Conservation (phyloP, 1,284 basidiomycete species). For the Rhodotorula sp. region DNA sequence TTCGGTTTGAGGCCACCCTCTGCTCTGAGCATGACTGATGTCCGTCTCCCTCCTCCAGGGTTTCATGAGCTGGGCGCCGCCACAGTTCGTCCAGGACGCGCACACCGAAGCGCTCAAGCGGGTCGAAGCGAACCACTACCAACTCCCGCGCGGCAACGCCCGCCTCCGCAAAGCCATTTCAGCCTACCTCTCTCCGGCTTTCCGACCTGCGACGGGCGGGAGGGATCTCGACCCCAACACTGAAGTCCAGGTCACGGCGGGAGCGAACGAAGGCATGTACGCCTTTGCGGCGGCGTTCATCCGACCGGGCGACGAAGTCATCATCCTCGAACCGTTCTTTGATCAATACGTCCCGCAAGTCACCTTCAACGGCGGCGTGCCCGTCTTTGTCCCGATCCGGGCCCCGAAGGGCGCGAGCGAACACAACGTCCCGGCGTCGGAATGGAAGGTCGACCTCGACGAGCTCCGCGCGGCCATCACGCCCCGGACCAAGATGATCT, state of each 20-base stretch:
- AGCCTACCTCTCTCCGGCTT: constrained; percentile 60
- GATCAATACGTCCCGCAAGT: constrained; percentile 74
- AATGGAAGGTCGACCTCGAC: constrained; percentile 82
- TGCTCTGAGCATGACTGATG: no score
- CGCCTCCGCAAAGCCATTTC: constrained; percentile 81
- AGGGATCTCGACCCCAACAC: constrained; percentile 75
- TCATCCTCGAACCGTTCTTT: constrained; percentile 75
- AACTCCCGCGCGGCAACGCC: constrained; percentile 70
- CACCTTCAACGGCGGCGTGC: constrained; percentile 76
- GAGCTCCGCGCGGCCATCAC: constrained; percentile 81
- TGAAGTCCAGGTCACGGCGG: constrained; percentile 91
- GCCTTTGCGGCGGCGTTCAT: constrained; percentile 74
- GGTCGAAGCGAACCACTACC: constrained; percentile 52
- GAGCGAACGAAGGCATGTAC: constrained; percentile 94
- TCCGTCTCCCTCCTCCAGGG: constrained; percentile 11
- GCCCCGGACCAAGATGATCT: constrained; percentile 80
- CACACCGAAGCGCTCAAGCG: constrained; percentile 68
- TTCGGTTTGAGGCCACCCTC: neutral
- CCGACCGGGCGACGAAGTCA: constrained; percentile 89
- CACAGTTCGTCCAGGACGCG: constrained; percentile 74
- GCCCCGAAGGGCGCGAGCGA: constrained; percentile 60
- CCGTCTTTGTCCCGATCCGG: constrained; percentile 91
- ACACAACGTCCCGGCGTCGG: constrained; percentile 56
- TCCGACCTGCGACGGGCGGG: constrained; percentile 47
- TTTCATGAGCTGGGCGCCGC: constrained; percentile 61